phyloP scores from a whole-genome alignment of 495 filamentous ascomycete species.

The Aspergillus affinis region DNA sequence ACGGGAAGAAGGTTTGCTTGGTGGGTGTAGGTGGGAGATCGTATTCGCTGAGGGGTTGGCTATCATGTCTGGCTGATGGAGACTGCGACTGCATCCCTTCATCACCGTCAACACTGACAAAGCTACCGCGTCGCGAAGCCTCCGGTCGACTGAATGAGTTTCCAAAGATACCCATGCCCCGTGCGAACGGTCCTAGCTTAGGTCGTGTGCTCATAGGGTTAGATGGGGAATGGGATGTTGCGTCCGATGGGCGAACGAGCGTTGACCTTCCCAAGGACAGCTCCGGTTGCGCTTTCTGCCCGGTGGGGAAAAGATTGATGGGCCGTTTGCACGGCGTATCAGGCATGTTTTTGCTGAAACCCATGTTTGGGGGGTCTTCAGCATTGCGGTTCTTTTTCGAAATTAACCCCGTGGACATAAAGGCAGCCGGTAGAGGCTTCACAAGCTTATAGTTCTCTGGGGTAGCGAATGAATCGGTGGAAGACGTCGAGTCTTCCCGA shows the following conservation, averaged over 20 bases:
- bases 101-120: slow-evolving; percentile 75
- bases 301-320: slow-evolving; percentile 61
- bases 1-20: slow-evolving; percentile 61
- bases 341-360: slow-evolving; percentile 64
- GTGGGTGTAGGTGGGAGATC: slow-evolving; percentile 92
- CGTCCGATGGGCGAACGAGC: slow-evolving; percentile 63
- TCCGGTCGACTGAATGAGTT: slow-evolving; percentile 51
- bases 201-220: slow-evolving; percentile 47
- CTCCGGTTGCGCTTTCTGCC: slow-evolving; percentile 53
- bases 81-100: slow-evolving; percentile 55
- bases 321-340: slow-evolving; percentile 95
- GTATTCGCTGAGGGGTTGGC: slow-evolving; percentile 62
- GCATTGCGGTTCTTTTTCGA: slow-evolving; percentile 75
- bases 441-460: slow-evolving; percentile 81
- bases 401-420: slow-evolving; percentile 91
- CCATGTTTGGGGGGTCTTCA: slow-evolving; percentile 47
- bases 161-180: slow-evolving; percentile 68
- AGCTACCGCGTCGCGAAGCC: slow-evolving; percentile 65
- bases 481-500: slow-evolving; percentile 45
- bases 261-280: slow-evolving; percentile 54
- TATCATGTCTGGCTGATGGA: slow-evolving; percentile 56
- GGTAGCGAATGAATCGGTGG: slow-evolving; percentile 66
- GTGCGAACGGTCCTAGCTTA: slow-evolving; percentile 60
- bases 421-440: slow-evolving; percentile 81
- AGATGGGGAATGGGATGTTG: slow-evolving; percentile 62